phyloP scores from a whole-genome alignment of 202 grass and related monocot species.

The Bolboschoenoplectus hybrid region DNA sequence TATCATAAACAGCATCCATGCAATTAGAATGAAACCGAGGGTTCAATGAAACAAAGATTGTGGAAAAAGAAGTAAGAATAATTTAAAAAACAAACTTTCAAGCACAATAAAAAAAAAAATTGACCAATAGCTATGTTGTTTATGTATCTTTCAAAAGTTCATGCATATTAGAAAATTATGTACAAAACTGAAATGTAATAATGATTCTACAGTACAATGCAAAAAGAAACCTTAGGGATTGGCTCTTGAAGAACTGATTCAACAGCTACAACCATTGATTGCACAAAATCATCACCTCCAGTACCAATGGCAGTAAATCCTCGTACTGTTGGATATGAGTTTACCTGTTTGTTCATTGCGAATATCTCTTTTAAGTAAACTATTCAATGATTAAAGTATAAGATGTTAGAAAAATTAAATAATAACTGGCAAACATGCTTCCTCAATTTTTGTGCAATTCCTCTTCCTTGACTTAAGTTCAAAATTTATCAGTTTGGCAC shows the following conservation, averaged over 20 bases:
- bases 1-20: conserved; percentile 1
- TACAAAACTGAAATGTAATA: conserved; percentile 14
- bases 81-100: not conserved
- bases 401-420: not conserved
- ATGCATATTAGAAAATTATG: not conserved
- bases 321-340: conserved; percentile 85
- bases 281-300: conserved; percentile 98
- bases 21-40: conserved; percentile 4
- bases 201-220: conserved; percentile 16
- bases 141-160: not conserved
- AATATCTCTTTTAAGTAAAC: conserved; percentile 11
- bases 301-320: conserved; percentile 96
- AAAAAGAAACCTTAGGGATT: conserved; percentile 74
- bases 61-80: not conserved
- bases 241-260: conserved; percentile 86
- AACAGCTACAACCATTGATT: conserved; percentile 90
- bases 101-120: not conserved
- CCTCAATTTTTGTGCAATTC: not conserved
- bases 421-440: conserved; percentile 11
- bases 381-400: conserved; percentile 17
- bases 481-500: not conserved
- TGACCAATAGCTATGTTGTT: not conserved
- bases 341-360: conserved; percentile 52
- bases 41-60: not conserved
- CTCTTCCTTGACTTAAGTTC: not conserved